Base-by-base conservation (phyloP, 78 protist genomes). In the Dictyostelium brefeldianum region DNA sequence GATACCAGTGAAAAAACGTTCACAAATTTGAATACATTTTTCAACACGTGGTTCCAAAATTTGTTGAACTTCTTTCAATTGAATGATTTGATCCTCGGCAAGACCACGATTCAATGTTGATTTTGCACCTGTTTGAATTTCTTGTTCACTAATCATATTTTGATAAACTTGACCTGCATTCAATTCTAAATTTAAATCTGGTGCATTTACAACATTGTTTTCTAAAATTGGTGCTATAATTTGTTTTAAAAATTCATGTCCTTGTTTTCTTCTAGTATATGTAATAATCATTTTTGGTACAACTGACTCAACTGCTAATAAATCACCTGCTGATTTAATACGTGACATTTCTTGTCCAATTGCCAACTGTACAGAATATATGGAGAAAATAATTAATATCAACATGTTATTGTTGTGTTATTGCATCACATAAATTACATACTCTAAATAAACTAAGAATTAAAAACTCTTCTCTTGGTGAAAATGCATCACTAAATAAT, bases 401-500 rank as follows among this genome's bases (percentile, higher is more conserved):
- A 75, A n/a, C 8, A n/a, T 56, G 4, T 56, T 56, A 5, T 56
- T n/a, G n/a, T n/a, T n/a, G n/a, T n/a, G n/a, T n/a, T n/a, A n/a
- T n/a, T n/a, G n/a, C n/a, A n/a, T n/a, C n/a, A n/a, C n/a, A n/a
- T n/a, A n/a, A n/a, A n/a, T n/a, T n/a, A n/a, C 57, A 57, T 83
- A 89, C 82, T 41, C 89, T 41, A 22, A 96, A 96, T 53, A 96
- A 64, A 71, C 80, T 96, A 15, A 96, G 41, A 64, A 96, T 89
- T 73, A 96, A 54, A 80, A 92, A 96, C 12, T 96, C 97, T 65
- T 96, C 97, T 43, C 97, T 54, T 64, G 98, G 98, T 14, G 98
- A 89, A 29, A 95, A 96, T 4, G 97, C 97, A 73, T 96, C 94
- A 62, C 97, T 98, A 89, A 82, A 96, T n/a, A 96, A 41, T 47